phyloP scores from a whole-genome alignment of 2,329 filamentous ascomycete genomes.

The Alternaria gaisen region DNA sequence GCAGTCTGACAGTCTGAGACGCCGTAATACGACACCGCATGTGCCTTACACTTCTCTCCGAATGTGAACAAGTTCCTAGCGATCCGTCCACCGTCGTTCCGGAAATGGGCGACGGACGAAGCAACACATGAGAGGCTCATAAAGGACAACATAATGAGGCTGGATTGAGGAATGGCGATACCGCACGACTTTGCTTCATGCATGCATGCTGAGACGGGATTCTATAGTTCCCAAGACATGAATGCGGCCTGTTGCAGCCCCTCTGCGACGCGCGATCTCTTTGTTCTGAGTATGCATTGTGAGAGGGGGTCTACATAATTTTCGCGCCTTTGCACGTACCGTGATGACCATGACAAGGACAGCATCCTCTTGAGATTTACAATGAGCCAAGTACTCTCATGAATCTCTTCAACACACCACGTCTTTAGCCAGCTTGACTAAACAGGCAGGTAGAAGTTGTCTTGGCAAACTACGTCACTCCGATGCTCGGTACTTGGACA shows the following conservation, averaged over 20 bases:
- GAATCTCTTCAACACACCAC: background rate
- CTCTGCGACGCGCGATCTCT: too few relatives aligned
- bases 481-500: constrained; percentile 27
- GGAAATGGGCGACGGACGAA: background rate
- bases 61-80: background rate
- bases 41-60: background rate
- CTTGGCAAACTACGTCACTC: constrained; percentile 35
- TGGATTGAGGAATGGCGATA: background rate
- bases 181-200: background rate
- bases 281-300: background rate
- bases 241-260: too few relatives aligned
- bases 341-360: background rate
- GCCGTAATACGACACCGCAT: too few relatives aligned
- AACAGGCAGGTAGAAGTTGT: constrained; percentile 27
- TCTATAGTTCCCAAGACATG: too few relatives aligned
- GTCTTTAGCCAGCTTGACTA: background rate
- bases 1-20: background rate
- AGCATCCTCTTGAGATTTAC: background rate
- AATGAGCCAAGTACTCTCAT: background rate
- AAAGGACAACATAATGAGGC: background rate
- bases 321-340: background rate
- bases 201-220: background rate
- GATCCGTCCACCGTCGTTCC: background rate
- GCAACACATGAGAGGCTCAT: background rate
- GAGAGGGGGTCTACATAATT: background rate